phyloP scores from a whole-genome alignment of 2,329 filamentous ascomycete species.

The Drechslerella coelobrocha region DNA sequence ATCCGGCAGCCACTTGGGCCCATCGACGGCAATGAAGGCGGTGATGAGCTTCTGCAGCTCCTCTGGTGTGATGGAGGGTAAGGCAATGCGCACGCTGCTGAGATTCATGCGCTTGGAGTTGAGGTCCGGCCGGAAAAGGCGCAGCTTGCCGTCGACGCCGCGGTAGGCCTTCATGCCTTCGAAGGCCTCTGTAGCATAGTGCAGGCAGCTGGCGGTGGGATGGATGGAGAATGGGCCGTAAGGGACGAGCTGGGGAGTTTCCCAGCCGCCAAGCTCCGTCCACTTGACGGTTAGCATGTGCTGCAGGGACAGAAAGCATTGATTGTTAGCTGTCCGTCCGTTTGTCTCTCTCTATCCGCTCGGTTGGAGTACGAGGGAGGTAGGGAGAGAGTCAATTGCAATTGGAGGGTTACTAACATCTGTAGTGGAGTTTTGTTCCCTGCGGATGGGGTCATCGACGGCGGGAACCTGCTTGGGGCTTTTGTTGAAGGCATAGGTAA shows the following conservation, averaged over 20 bases:
- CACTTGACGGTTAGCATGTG: slow-evolving; percentile 84
- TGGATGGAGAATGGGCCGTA: slow-evolving; percentile 79
- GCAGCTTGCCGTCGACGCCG: slow-evolving; percentile 72
- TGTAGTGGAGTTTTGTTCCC: slow-evolving; percentile 34
- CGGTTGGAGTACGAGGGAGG: no score
- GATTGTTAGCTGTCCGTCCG: not conserved
- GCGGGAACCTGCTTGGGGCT: slow-evolving; percentile 65
- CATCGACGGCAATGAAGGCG: slow-evolving; percentile 74
- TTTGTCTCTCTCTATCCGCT: not conserved
- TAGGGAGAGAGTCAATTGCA: slow-evolving; percentile 6
- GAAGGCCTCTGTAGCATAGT: slow-evolving; percentile 92
- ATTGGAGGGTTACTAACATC: slow-evolving; percentile 36
- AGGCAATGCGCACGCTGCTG: slow-evolving; percentile 71
- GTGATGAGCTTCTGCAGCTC: slow-evolving; percentile 77
- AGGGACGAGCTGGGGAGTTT: slow-evolving; percentile 73
- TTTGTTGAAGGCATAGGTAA: slow-evolving; percentile 65
- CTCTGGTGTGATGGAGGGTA: slow-evolving; percentile 74
- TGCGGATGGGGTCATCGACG: slow-evolving; percentile 58
- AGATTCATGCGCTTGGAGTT: slow-evolving; percentile 72
- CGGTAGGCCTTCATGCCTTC: slow-evolving; percentile 81
- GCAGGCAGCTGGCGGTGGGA: slow-evolving; percentile 79
- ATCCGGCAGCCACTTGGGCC: slow-evolving; percentile 78
- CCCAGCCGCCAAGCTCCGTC: slow-evolving; percentile 73
- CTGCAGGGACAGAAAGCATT: slow-evolving; percentile 66
- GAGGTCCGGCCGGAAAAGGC: slow-evolving; percentile 77